phyloP scores from a whole-genome alignment of 805 yeast species.

The Kluyveromyces siamensis region DNA sequence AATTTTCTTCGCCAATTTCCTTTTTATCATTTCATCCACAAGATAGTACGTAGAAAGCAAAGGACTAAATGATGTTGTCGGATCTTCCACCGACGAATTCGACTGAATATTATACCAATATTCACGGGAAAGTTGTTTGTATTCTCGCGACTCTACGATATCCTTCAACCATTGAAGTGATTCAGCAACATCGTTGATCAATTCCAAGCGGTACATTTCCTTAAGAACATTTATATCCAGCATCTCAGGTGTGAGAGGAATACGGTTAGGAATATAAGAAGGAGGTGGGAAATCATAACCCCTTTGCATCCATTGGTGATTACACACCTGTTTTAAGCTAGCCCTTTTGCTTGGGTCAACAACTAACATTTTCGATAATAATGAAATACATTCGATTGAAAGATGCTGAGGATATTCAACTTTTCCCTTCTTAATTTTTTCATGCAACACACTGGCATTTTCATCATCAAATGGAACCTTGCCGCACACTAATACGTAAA shows the following conservation, averaged over 20 bases:
- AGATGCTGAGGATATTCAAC: conserved; percentile 85
- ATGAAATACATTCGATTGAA: conserved; percentile 69
- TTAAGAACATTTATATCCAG: conserved; percentile 48
- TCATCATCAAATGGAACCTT: conserved; percentile 98
- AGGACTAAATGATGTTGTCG: conserved; percentile 84
- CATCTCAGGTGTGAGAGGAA: conserved; percentile 44
- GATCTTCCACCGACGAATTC: conserved; percentile 40
- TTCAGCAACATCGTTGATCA: conserved; percentile 55
- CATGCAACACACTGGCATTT: conserved; percentile 83
- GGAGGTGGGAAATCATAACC: conserved; percentile 72
- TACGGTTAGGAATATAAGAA: conserved; percentile 66
- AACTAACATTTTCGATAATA: conserved; percentile 81
- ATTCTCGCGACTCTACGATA: conserved; percentile 56
- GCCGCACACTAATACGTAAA: conserved; percentile 93
- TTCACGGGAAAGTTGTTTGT: conserved; percentile 28
- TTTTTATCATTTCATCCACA: conserved; percentile 72
- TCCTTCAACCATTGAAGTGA: conserved; percentile 46
- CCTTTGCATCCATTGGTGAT: conserved; percentile 91
- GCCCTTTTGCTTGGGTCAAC: conserved; percentile 84
- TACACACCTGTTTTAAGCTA: conserved; percentile 61
- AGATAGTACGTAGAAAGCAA: conserved; percentile 76
- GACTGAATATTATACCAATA: conserved; percentile 18
- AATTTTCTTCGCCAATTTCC: conserved; percentile 46
- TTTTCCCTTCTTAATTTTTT: conserved; percentile 83
- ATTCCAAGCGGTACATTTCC: conserved; percentile 70